phyloP scores from a whole-genome alignment of 257 asterid genomes.

The Lycium ferocissimum region DNA sequence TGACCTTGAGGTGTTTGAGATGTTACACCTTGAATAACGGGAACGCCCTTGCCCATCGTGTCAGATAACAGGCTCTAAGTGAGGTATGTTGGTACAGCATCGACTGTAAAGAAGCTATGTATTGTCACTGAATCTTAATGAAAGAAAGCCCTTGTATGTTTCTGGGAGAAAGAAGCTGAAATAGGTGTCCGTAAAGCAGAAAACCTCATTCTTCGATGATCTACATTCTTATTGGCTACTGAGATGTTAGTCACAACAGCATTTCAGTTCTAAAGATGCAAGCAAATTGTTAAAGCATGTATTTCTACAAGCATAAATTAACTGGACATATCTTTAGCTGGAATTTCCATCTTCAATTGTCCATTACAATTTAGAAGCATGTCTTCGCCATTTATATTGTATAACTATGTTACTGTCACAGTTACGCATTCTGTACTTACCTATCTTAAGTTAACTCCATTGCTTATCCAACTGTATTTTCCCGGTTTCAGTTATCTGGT shows the following conservation, averaged over 20 bases:
- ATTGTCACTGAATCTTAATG: not conserved
- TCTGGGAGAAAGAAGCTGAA: not conserved
- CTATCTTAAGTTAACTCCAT: not conserved
- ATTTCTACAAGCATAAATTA: not conserved
- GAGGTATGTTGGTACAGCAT: not conserved
- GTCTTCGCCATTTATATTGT: not conserved
- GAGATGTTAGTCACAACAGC: not conserved
- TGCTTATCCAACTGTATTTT: slow-evolving; percentile 19
- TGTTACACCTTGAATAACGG: not conserved
- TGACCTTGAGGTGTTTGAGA: slow-evolving; percentile 8
- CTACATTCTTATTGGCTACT: not conserved
- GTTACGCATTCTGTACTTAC: not conserved
- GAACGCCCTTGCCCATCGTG: not conserved
- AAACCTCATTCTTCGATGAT: not conserved
- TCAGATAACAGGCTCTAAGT: not conserved
- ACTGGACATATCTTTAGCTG: not conserved
- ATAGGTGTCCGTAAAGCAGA: not conserved
- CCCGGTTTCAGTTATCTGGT: slow-evolving; percentile 59
- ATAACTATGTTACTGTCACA: not conserved
- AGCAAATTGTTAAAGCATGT: not conserved
- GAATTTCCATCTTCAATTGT: slow-evolving; percentile 3
- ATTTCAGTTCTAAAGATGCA: not conserved
- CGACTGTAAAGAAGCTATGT: not conserved
- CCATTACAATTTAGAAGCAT: not conserved
- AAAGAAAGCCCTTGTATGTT: not conserved